Conservation (phyloP, 2,329 filamentous ascomycete species). For the Beauveria sp. region DNA sequence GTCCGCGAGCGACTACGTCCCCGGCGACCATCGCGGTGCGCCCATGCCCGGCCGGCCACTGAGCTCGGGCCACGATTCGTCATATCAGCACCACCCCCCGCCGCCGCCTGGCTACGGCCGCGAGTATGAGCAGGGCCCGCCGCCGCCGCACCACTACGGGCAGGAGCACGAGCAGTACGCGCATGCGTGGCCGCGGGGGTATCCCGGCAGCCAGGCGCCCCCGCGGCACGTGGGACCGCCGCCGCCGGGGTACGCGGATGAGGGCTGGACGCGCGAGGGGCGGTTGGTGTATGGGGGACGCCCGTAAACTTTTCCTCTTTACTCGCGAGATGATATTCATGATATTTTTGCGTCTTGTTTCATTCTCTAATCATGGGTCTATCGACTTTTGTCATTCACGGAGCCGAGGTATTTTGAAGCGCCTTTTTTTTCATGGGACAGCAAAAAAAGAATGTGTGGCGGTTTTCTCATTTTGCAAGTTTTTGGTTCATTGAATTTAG, state of each 20-base stretch:
- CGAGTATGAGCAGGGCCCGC: not conserved
- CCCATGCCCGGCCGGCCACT: not conserved
- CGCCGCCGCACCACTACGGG: not conserved
- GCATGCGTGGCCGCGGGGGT: not conserved
- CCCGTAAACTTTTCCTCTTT: not conserved
- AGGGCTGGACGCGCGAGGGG: not conserved
- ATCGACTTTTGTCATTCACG: not conserved
- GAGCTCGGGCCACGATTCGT: not conserved
- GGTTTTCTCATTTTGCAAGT: not conserved
- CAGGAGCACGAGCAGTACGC: slow-evolving; percentile 2
- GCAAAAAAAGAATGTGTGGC: not conserved
- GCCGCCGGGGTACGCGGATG: not conserved
- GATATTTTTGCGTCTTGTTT: no score
- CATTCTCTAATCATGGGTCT: no score
- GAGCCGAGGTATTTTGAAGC: not conserved
- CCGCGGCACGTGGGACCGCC: not conserved
- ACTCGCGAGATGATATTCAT: not conserved
- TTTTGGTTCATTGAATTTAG: not conserved
- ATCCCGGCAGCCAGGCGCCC: not conserved
- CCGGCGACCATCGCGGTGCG: not conserved
- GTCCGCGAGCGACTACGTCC: slow-evolving; percentile 3
- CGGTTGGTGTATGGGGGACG: not conserved
- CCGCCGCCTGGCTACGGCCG: not conserved
- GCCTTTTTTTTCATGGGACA: not conserved
- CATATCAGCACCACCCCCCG: not conserved